Base-by-base conservation (phyloP, 2,329 filamentous ascomycete genomes). In the Monilinia fructigena region DNA sequence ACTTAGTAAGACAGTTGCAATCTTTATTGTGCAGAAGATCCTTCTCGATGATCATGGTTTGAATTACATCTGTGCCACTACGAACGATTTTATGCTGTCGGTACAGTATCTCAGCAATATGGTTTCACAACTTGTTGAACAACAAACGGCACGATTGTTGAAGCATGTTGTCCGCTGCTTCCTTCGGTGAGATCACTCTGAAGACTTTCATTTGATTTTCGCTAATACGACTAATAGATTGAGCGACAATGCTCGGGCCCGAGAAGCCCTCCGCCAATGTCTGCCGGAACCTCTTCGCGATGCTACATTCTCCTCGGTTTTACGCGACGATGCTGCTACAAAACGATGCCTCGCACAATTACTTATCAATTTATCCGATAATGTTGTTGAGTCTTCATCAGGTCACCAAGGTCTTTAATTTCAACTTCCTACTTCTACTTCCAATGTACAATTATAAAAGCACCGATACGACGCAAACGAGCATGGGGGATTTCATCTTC, bases 11-110 rank as follows among this genome's bases (percentile, higher is more conserved):
- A 99, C 95, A 0, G 95, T 99, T 18, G 95, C 95, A 67, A 99
- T 99, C 74, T 99, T 99, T 82, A 99, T 99, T 74, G 95, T 99
- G 23, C 95, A 99, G 80, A 99, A 99, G 84, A 99, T 99, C 35
- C 81, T 99, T 63, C 86, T 99, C 3, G 95, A 99, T 76, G 95
- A 99, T 75, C 94, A 96, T 74, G 95, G 95, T 4, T 85, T 99
- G 69, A 95, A 95, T 75, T 99, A 99, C 79, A 99, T 99, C 67
- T 99, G 95, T 80, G 94, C 96, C 71, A 99, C 95, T 99, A 99
- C 75, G 95, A 99, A 82, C 87, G 95, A 26, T 99, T 99, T 80
- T 99, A 98, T 74, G 95, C 95, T 10, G 95, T 99, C 6, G 95
- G 95, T 7, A 99, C 95, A 1, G 95, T 99, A 7, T n/a, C 82